Evolutionary conservation across 129 eudicot genomes (phyloP).

Genomic region (Heracleum sosnowskyi): DNA sequence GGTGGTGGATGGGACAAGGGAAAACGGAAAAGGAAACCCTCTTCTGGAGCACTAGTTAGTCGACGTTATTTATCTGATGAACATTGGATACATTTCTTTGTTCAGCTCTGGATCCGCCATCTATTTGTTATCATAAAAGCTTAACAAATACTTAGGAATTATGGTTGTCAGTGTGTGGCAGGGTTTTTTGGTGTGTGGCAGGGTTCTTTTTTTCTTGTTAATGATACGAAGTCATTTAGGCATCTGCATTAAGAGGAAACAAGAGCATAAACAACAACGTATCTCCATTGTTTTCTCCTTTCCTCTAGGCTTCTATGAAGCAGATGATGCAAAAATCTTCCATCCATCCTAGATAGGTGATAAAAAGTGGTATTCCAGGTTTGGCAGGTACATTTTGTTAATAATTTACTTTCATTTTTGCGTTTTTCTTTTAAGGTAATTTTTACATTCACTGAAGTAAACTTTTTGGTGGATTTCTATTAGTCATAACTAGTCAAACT

Average conservation of each 20-base stretch:
- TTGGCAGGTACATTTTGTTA: neutral
- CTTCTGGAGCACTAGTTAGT: neutral
- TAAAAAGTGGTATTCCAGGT: neutral
- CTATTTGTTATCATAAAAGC: neutral
- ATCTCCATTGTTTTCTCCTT: neutral
- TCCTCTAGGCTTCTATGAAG: neutral
- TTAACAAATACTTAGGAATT: neutral
- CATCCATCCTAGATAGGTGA: neutral
- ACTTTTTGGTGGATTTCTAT: neutral
- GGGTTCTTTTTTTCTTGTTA: neutral
- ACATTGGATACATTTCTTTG: neutral
- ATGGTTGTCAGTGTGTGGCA: neutral
- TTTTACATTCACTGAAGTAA: neutral
- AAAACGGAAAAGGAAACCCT: slow-evolving; percentile 7
- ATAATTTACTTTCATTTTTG: too few species aligned
- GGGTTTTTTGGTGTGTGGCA: neutral
- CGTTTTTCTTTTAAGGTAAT: neutral
- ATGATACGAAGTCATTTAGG: neutral
- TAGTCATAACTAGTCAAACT: neutral
- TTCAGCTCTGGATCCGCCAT: neutral
- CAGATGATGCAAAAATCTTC: neutral
- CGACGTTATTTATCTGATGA: neutral
- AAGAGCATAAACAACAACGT: neutral
- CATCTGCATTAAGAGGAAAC: too few species aligned
- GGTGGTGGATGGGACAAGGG: slow-evolving; percentile 7